Evolutionary conservation across 2,329 filamentous ascomycete genomes (phyloP), one percentile per base, ranked within the genome.

Genomic region (Botrytis tulipae): DNA sequence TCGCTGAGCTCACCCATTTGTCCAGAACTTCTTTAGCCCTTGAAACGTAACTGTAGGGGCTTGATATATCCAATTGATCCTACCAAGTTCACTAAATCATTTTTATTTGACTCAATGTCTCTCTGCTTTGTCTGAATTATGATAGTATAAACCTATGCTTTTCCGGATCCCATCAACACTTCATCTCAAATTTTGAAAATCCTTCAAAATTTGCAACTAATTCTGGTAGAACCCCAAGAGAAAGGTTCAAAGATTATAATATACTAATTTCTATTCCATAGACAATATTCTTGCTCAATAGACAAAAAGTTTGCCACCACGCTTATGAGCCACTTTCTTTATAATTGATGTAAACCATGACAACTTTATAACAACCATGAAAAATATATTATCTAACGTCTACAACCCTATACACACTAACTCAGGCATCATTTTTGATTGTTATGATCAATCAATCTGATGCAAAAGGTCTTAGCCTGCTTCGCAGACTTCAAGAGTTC

Each of bases 1-100:
- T 25, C 3, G 12, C 20, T 44, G 48, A 16, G 18, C 4, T 8
- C 18, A 25, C 7, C 32, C 3, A 44, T n/a, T 25, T 69, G 6
- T 8, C 10, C 20, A 44, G 14, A 18, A 20, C 18, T 32, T 68
- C 9, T 57, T 44, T 14, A 25, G 14, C 1, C 4, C 5, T 25
- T 32, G 5, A 3, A 29, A 16, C 16, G 0, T 32, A 42, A 5
- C 14, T 7, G 8, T 5, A 20, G 4, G 18, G 18, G 16, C 8
- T 37, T 1, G 7, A 4, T 3, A 0, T 25, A 32, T 1, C 3
- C 4, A 2, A 42, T 32, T 57, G 3, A 1, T 16, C 5, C 14
- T n/a, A 32, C 5, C 4, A 25, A 42, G 8, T 4, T 25, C 16
- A 4, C 54, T 8, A 32, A 32, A 57, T 42, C 6, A 10, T 3